Base-by-base conservation (phyloP, 805 yeast genomes). In the Wickerhamiella kurtzmanii region DNA sequence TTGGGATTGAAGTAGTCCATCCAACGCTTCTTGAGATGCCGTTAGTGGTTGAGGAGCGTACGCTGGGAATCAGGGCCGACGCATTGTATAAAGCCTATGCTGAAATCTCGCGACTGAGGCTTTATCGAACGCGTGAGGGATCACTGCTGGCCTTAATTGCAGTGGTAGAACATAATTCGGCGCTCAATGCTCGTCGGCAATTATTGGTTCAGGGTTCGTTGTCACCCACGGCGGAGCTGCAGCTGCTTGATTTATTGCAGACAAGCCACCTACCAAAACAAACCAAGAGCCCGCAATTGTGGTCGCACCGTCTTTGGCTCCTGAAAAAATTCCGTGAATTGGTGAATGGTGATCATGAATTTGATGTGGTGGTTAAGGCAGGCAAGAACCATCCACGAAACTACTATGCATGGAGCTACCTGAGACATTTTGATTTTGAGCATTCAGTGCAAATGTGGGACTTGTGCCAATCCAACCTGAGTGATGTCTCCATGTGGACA, bases 351-450 rank as follows among this genome's bases (percentile, higher is more conserved):
- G 46, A 47, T 2, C 42, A 42, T 3, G 69, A 67, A 49, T 44
- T 59, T 28, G 47, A 45, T 15, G 46, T 59, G 1, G 62, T 73
- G 1, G 46, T 61, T 1, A 44, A 43, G 6, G 70, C 78, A 0
- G 65, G 66, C 0, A 55, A 49, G 20, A 49, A 56, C 11, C 79
- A 74, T 52, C 69, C 69, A 8, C 54, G 65, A 39, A 75, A 73
- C 54, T 74, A 74, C 53, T 74, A 73, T 46, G 75, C 77, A 0
- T 66, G 72, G 67, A 55, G 60, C n/a, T 61, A 65, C 48, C 39
- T 53, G 18, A 44, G 56, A 13, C 45, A 47, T 44, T 35, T 35
- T 13, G 41, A 44, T 16, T 20, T 42, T 9, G 37, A 44, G 9
- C 39, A 21, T 35, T 37, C 28, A 21, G 48, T 9, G 11, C 18